These are phyloP conservation scores for Achaetomium macrosporum DNA, from an alignment of 2,329 filamentous ascomycete genomes.

Conservation along the genomic window DNA sequence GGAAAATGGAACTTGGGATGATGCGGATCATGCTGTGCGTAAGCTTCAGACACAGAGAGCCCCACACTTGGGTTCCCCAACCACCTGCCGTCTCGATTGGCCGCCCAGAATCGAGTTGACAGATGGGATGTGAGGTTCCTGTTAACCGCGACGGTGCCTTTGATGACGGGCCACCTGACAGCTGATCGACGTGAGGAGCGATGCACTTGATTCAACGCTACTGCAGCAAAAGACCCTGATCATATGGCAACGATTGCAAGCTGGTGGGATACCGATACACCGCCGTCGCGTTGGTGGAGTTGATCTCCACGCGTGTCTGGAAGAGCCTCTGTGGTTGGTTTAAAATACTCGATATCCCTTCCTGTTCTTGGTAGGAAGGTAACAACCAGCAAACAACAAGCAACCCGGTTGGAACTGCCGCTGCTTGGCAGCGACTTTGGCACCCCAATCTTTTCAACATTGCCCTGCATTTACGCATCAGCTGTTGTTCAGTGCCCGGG, in stretches of 20 bases:
- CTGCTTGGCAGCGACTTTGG: constrained; percentile 12
- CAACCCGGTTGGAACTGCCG: constrained; percentile 9
- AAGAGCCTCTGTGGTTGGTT: constrained; percentile 17
- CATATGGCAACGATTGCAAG: too few species aligned
- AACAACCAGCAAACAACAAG: constrained; percentile 3
- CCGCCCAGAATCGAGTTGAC: neutral
- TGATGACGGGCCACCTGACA: too few species aligned
- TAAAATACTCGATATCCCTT: neutral
- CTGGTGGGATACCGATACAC: constrained; percentile 2
- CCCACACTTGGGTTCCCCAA: neutral
- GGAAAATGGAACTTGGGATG: neutral
- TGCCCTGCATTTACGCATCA: neutral
- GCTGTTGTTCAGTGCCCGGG: neutral
- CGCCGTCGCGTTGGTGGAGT: constrained; percentile 6
- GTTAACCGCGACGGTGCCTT: too few species aligned
- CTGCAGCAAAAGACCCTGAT: too few species aligned
- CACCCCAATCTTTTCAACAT: neutral
- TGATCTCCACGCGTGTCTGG: constrained; percentile 12
- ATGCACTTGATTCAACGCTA: too few species aligned
- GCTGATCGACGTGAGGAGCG: too few species aligned
- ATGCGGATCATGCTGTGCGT: constrained; percentile 10
- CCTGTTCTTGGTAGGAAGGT: neutral
- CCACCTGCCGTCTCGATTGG: neutral
- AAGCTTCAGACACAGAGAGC: constrained; percentile 6
- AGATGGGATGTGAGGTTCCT: too few species aligned